Percentiles rank a stretch among this genome's conserved stretches.
These are phyloP conservation scores for Trifolium dubium DNA, from an alignment of 306 rosid genomes.

Conservation along the genomic window DNA sequence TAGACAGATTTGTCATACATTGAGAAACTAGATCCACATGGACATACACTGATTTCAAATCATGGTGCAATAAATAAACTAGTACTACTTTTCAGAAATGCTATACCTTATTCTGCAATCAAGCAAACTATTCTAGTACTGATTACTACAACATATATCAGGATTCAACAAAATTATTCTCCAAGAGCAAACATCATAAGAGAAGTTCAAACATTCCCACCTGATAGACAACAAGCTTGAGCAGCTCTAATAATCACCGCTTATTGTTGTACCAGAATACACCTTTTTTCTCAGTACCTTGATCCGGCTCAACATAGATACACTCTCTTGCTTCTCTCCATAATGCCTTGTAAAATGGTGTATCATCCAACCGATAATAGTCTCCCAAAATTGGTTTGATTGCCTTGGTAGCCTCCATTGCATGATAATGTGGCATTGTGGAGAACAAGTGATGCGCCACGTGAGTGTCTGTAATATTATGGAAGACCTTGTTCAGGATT, in stretches of 20 bases:
- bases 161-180: slow-evolving; percentile 42
- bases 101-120: slow-evolving; percentile 43
- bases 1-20: background rate
- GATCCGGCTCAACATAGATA: slow-evolving; percentile 80
- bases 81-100: slow-evolving; percentile 12
- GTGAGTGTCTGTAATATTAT: slow-evolving; percentile 93
- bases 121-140: slow-evolving; percentile 29
- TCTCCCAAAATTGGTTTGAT: slow-evolving; percentile 89
- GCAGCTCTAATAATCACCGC: slow-evolving; percentile 43
- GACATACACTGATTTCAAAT: slow-evolving; percentile 35
- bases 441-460: slow-evolving; percentile 94
- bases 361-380: slow-evolving; percentile 73
- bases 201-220: slow-evolving; percentile 35
- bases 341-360: slow-evolving; percentile 71
- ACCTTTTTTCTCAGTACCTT: slow-evolving; percentile 55
- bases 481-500: slow-evolving; percentile 88
- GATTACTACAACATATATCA: slow-evolving; percentile 29
- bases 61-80: slow-evolving; percentile 33
- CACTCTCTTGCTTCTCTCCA: slow-evolving; percentile 92
- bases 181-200: slow-evolving; percentile 33
- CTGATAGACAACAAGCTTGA: slow-evolving; percentile 24
- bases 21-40: slow-evolving; percentile 23
- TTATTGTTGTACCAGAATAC: slow-evolving; percentile 89
- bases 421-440: slow-evolving; percentile 95
- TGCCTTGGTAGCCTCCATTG: slow-evolving; percentile 95